Conservation (phyloP, 2,329 filamentous ascomycete genomes). For the Venturia nashicola region DNA sequence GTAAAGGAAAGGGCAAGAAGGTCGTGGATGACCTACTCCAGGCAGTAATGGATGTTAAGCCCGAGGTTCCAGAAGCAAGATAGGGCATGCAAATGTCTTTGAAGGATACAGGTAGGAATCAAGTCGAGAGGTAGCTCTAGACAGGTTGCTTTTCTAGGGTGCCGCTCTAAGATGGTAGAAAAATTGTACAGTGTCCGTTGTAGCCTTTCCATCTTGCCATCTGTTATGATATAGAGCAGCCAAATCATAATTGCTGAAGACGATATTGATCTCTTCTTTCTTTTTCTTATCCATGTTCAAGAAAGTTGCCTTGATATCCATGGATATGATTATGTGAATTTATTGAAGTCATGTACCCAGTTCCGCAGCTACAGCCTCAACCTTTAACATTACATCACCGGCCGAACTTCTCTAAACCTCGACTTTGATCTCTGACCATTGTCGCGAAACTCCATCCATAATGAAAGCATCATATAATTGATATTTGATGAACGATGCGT, state of each 20-base stretch:
- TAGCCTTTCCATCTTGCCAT: not conserved
- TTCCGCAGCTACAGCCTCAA: not conserved
- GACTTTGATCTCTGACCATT: not conserved
- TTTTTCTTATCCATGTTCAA: not conserved
- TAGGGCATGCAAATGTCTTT: not conserved
- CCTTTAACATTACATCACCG: not conserved
- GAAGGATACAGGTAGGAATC: not conserved
- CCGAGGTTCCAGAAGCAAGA: slow-evolving; percentile 38
- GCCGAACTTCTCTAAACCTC: not conserved
- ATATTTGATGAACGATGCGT: not conserved
- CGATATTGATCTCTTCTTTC: not conserved
- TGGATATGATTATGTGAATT: not conserved
- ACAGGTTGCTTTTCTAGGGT: not conserved
- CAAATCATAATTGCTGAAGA: not conserved
- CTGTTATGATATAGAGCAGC: not conserved
- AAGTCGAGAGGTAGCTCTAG: not conserved
- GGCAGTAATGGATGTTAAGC: slow-evolving; percentile 76
- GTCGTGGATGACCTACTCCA: slow-evolving; percentile 75
- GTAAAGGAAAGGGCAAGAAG: slow-evolving; percentile 64
- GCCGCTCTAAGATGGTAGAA: not conserved
- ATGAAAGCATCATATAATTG: not conserved
- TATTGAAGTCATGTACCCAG: not conserved
- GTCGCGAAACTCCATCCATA: not conserved
- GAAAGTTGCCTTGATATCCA: too few relatives aligned
- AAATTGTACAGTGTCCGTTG: not conserved